Percentiles rank a stretch among this genome's conserved stretches.
Conservation (phyloP, 257 asterid genomes). For the Ballota nigra region DNA sequence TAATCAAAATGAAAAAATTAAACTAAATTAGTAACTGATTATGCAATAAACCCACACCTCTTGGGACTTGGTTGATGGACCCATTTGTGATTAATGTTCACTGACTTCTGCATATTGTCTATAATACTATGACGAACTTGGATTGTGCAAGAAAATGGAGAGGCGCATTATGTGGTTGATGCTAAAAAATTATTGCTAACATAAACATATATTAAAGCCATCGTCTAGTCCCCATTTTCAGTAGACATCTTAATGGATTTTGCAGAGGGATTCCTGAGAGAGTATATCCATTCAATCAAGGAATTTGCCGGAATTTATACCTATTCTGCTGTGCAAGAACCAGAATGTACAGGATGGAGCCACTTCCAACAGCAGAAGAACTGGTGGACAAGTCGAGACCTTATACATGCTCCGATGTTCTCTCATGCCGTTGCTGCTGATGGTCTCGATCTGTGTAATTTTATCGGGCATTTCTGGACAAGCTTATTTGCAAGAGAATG, state of each 20-base stretch:
- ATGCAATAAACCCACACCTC: background rate
- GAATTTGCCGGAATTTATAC: constrained; percentile 82
- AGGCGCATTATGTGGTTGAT: background rate
- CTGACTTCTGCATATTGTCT: background rate
- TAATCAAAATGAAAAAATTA: no score
- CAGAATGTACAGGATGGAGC: constrained; percentile 57
- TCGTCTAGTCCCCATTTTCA: background rate
- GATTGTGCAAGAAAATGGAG: background rate
- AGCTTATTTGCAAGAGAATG: background rate
- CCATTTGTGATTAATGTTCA: background rate
- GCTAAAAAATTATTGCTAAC: background rate
- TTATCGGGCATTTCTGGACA: background rate
- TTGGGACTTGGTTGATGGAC: background rate
- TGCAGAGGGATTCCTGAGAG: constrained; percentile 87
- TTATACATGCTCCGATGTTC: constrained; percentile 63
- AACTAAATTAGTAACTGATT: background rate
- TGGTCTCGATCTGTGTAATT: constrained; percentile 18
- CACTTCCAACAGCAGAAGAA: constrained; percentile 64
- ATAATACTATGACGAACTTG: background rate
- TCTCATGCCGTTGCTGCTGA: constrained; percentile 84
- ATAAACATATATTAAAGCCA: background rate
- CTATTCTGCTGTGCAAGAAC: constrained; percentile 57
- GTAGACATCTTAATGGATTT: constrained; percentile 1
- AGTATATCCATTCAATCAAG: constrained; percentile 83
- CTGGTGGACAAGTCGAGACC: constrained; percentile 74